Conservation (phyloP, 2,329 filamentous ascomycete species). For the Ophiocordyceps sinensis region DNA sequence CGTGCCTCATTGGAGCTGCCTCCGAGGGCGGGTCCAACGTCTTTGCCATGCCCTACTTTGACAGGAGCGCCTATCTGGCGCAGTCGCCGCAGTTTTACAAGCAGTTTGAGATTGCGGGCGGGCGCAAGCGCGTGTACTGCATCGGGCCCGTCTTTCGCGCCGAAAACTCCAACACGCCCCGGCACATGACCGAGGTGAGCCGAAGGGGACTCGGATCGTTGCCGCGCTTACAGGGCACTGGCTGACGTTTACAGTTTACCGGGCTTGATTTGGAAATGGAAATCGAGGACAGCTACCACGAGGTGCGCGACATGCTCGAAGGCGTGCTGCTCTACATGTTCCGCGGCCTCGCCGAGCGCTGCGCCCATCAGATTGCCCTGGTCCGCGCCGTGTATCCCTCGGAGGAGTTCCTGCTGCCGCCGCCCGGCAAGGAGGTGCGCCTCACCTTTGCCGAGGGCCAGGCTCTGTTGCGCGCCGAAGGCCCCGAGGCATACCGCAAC, state of each 20-base stretch:
- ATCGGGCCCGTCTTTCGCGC: constrained; percentile 73
- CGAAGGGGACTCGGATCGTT: background rate
- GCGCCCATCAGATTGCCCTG: constrained; percentile 56
- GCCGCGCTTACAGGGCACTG: background rate
- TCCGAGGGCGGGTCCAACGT: constrained; percentile 90
- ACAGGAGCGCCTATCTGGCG: constrained; percentile 63
- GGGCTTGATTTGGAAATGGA: constrained; percentile 87
- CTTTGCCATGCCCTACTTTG: constrained; percentile 83
- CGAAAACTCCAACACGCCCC: constrained; percentile 73
- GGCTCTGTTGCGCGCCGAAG: constrained; percentile 61
- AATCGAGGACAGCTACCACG: constrained; percentile 63
- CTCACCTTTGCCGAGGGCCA: constrained; percentile 69
- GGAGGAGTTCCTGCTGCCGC: constrained; percentile 62
- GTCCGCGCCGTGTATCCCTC: constrained; percentile 63
- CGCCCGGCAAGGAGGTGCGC: constrained; percentile 58
- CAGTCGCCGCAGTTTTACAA: constrained; percentile 81
- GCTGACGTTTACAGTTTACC: constrained; percentile 41
- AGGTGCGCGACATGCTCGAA: constrained; percentile 60
- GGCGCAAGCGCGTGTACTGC: constrained; percentile 63
- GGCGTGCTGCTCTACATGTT: constrained; percentile 67
- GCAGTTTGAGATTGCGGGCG: constrained; percentile 70
- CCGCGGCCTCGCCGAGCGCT: constrained; percentile 50
- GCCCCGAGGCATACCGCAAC: constrained; percentile 49
- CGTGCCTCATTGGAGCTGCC: constrained; percentile 76
- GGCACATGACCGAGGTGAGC: constrained; percentile 63